phyloP scores from a whole-genome alignment of 257 asterid genomes.

The Gentiana macrophylla region DNA sequence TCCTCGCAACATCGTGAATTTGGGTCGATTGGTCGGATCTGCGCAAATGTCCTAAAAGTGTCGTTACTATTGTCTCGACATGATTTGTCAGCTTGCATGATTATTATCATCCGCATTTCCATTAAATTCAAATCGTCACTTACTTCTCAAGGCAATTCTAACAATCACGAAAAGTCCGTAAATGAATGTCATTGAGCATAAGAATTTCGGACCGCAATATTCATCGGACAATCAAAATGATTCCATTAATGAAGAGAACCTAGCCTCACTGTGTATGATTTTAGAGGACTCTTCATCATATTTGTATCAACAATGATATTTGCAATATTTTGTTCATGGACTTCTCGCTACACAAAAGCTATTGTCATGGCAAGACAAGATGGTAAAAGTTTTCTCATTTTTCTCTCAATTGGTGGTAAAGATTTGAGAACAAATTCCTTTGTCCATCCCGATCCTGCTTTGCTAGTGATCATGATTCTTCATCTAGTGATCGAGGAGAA shows the following conservation, averaged over 20 bases:
- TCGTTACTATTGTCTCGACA: too few species aligned
- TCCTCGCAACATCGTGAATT: too few species aligned
- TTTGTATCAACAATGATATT: conserved; percentile 28
- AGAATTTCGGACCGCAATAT: conserved; percentile 37
- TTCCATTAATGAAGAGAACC: conserved; percentile 35
- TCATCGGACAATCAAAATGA: conserved; percentile 33
- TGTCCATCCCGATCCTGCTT: not conserved
- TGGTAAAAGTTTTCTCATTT: not conserved
- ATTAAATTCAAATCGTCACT: conserved; percentile 14
- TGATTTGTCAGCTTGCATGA: too few species aligned
- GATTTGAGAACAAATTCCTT: not conserved
- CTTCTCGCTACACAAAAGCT: conserved; percentile 7
- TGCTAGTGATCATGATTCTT: not conserved
- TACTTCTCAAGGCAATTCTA: conserved; percentile 45
- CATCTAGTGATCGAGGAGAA: not conserved
- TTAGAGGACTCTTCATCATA: conserved; percentile 43
- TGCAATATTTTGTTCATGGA: conserved; percentile 30
- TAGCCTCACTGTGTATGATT: conserved; percentile 29
- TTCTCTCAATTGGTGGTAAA: not conserved
- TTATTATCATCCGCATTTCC: conserved; percentile 22
- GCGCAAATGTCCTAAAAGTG: too few species aligned
- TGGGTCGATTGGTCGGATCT: too few species aligned
- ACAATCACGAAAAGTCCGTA: conserved; percentile 26
- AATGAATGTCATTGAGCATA: conserved; percentile 21
- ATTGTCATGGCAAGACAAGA: not conserved